phyloP scores from a whole-genome alignment of 139 green algal genomes.

The Tetraselmis striata region DNA sequence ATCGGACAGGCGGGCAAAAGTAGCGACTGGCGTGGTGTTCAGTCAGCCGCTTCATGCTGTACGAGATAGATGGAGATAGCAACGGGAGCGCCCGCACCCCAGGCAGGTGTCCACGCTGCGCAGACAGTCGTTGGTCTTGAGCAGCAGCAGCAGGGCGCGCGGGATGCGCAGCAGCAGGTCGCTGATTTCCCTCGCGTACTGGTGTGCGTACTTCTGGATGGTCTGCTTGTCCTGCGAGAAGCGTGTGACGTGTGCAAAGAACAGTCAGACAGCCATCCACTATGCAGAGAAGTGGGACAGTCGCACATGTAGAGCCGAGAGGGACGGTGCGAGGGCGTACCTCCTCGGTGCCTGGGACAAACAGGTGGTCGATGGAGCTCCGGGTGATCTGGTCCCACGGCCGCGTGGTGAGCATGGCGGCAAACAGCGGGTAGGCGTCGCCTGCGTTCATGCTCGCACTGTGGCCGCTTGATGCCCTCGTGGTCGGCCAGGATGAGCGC shows the following conservation, averaged over 20 bases:
- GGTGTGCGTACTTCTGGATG: constrained; percentile 49
- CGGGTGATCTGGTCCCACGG: constrained; percentile 68
- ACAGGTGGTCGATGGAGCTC: constrained; percentile 43
- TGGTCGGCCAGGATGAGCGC: constrained; percentile 76
- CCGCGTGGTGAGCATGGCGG: constrained; percentile 77
- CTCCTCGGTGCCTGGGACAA: constrained; percentile 24
- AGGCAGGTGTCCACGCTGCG: constrained; percentile 61
- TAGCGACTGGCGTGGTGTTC: not conserved
- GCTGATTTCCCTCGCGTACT: constrained; percentile 67
- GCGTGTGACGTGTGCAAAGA: too few relatives aligned
- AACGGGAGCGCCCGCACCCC: constrained; percentile 18
- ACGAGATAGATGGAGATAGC: not conserved
- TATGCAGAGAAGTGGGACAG: too few relatives aligned
- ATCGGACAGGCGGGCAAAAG: not conserved
- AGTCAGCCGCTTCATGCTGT: constrained; percentile 4
- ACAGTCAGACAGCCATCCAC: too few relatives aligned
- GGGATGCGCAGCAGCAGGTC: constrained; percentile 75
- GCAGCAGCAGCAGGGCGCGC: constrained; percentile 78
- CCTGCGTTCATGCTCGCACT: constrained; percentile 73
- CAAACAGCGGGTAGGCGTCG: constrained; percentile 70
- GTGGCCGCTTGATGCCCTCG: constrained; percentile 55
- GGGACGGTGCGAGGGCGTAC: constrained; percentile 7
- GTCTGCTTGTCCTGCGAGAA: constrained; percentile 32
- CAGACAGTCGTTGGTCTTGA: constrained; percentile 96
- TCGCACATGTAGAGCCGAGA: too few relatives aligned